Evolutionary conservation across 768 basidiomycete species (phyloP).

Genomic region (Sarcodon aspratus): DNA sequence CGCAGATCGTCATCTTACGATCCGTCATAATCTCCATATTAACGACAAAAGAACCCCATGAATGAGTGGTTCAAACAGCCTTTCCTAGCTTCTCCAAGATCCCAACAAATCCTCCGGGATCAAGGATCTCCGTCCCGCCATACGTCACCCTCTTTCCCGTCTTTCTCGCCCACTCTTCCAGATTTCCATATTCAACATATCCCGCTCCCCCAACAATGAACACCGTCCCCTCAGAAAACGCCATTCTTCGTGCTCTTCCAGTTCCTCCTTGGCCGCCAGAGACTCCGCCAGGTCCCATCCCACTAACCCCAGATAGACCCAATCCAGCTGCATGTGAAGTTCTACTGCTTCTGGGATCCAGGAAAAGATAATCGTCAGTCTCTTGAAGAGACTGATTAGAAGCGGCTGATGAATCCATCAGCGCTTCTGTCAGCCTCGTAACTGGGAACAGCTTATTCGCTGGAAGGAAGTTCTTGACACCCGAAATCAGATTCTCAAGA

Average conservation of each 20-base stretch:
- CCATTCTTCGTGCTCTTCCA: constrained; percentile 47
- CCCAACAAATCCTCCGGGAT: constrained; percentile 76
- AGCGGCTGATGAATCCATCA: constrained; percentile 95
- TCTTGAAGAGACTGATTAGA: constrained; percentile 92
- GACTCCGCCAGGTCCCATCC: constrained; percentile 11
- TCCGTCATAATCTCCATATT: no score
- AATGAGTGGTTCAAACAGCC: neutral
- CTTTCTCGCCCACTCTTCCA: constrained; percentile 85
- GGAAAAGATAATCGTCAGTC: constrained; percentile 91
- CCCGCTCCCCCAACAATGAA: constrained; percentile 96
- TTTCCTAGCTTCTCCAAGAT: constrained; percentile 59
- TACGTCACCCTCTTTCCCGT: constrained; percentile 84
- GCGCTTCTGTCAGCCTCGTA: constrained; percentile 86
- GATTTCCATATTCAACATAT: constrained; percentile 94
- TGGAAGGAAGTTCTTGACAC: constrained; percentile 96
- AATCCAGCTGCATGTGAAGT: constrained; percentile 28
- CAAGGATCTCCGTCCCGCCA: constrained; percentile 91
- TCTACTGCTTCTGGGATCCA: constrained; percentile 82
- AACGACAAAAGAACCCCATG: no score
- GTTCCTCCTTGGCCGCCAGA: constrained; percentile 16
- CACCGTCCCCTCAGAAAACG: constrained; percentile 80
- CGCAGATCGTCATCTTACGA: no score
- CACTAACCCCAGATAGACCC: constrained; percentile 28
- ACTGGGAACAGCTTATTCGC: constrained; percentile 88
- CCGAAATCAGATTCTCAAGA: constrained; percentile 93